Percentiles rank a stretch among this genome's conserved stretches.
Conservation (phyloP, 1,284 basidiomycete genomes). For the Salmacisia buchloeana region DNA sequence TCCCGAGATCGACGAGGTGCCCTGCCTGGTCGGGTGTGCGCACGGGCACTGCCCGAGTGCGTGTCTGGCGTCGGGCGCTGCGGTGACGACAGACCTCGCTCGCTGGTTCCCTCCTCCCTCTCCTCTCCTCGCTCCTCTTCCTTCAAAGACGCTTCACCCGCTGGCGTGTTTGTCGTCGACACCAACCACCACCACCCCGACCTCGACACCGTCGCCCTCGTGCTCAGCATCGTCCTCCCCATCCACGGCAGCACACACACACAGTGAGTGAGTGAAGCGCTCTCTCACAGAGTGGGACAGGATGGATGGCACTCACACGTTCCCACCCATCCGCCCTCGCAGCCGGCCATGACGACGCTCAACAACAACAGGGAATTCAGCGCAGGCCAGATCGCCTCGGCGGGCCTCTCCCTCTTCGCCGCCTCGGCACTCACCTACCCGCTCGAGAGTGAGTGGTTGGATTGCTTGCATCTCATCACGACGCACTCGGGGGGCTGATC, state of each 20-base stretch:
- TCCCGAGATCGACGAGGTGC: neutral
- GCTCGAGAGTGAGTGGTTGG: slow-evolving; percentile 3
- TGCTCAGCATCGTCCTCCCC: neutral
- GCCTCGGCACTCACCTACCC: slow-evolving; percentile 8
- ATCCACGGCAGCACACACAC: neutral
- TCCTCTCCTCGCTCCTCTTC: too few relatives aligned
- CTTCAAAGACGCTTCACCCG: too few relatives aligned
- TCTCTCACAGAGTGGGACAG: neutral
- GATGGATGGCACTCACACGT: neutral
- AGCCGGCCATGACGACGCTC: neutral
- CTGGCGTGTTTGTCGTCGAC: too few relatives aligned
- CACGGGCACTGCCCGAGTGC: too few relatives aligned
- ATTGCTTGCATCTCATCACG: neutral
- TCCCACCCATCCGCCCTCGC: neutral
- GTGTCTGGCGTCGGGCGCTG: too few relatives aligned
- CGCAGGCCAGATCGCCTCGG: neutral
- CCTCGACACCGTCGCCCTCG: neutral
- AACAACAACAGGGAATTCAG: neutral
- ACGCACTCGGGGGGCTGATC: neutral
- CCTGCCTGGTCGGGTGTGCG: too few relatives aligned
- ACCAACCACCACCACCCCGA: too few relatives aligned
- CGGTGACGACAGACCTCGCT: too few relatives aligned
- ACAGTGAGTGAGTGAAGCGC: too few relatives aligned
- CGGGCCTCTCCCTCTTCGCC: slow-evolving; percentile 3
- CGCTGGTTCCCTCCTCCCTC: too few relatives aligned